Evolutionary conservation across 495 filamentous ascomycete genomes (phyloP).

Genomic region (Lepidopterella palustris): DNA sequence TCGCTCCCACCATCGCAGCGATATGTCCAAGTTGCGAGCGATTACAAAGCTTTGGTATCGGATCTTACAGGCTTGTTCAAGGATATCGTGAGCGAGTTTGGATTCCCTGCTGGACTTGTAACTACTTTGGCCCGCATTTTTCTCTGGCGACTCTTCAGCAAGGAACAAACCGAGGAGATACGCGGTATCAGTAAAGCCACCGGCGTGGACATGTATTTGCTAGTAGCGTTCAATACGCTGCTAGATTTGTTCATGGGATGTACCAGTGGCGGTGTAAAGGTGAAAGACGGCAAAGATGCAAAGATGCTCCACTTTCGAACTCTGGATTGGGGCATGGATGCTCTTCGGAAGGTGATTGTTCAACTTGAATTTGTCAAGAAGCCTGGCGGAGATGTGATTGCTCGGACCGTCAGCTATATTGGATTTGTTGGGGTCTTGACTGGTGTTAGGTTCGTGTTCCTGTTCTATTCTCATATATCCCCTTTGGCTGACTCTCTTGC

Average conservation of each 20-base stretch:
- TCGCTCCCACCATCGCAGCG: constrained; percentile 50
- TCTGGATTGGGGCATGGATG: constrained; percentile 63
- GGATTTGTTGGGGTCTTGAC: constrained; percentile 60
- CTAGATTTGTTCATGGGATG: constrained; percentile 62
- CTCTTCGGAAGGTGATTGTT: constrained; percentile 50
- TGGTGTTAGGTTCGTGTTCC: constrained; percentile 42
- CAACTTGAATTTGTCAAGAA: constrained; percentile 50
- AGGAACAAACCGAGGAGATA: constrained; percentile 57
- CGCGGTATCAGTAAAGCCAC: constrained; percentile 49
- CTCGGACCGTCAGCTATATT: constrained; percentile 54
- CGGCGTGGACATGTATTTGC: constrained; percentile 51
- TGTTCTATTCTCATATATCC: background rate
- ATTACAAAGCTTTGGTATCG: constrained; percentile 41
- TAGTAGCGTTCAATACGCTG: constrained; percentile 56
- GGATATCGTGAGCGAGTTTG: constrained; percentile 27
- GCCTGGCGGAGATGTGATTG: constrained; percentile 40
- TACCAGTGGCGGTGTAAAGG: constrained; percentile 50
- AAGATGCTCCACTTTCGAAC: constrained; percentile 60
- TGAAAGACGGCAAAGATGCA: constrained; percentile 24
- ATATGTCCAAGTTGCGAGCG: constrained; percentile 45
- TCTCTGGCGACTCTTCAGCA: constrained; percentile 45
- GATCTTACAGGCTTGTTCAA: constrained; percentile 47
- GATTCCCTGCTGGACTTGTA: constrained; percentile 9
- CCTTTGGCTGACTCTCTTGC: background rate
- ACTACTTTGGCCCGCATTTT: constrained; percentile 25